Conservation (phyloP, 768 basidiomycete species). For the Boletus sp. region DNA sequence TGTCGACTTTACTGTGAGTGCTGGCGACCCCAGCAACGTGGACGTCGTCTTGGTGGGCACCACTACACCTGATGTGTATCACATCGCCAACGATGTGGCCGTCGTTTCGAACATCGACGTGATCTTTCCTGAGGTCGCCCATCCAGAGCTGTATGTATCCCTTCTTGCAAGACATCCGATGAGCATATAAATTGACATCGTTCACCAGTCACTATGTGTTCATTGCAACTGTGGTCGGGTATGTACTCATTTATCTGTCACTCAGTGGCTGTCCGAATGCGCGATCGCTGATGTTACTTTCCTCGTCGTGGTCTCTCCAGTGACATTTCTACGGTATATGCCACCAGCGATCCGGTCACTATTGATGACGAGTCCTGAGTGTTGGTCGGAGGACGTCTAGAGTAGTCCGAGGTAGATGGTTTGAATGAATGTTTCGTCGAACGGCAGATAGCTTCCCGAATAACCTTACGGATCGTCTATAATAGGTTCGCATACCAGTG, state of each 20-base stretch:
- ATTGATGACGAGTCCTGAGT: background rate
- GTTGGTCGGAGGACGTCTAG: background rate
- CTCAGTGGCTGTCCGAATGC: background rate
- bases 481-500: background rate
- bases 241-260: background rate
- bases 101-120: fast-evolving
- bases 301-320: background rate
- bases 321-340: background rate
- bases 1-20: background rate
- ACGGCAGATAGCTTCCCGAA: background rate
- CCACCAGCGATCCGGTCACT: background rate
- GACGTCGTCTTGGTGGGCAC: background rate
- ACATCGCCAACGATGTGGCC: background rate
- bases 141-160: fast-evolving
- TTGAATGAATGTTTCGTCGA: background rate
- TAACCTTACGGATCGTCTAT: background rate
- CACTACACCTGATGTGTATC: background rate
- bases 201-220: background rate
- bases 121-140: fast-evolving
- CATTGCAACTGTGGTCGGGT: background rate
- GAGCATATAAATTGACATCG: background rate
- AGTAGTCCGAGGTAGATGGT: background rate
- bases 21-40: background rate
- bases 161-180: background rate
- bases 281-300: background rate